A percentile compares a stretch with the other conserved stretches of the same genome.
These are phyloP conservation scores for sweet orange (Citrus sinensis) DNA, from an alignment of 345 rosid genomes.

Conservation along the genomic window DVS_A1.0 CM039162.1:7287001-7287500, in stretches of 20 bases:
- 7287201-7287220: background rate
- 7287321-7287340: constrained; percentile 27
- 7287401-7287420: constrained; percentile 43
- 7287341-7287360: background rate
- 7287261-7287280: constrained; percentile 45
- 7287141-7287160: background rate
- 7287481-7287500: constrained; percentile 30
- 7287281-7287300: constrained; percentile 43
- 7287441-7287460: constrained; percentile 18
- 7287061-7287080: constrained; percentile 21
- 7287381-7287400: constrained; percentile 36
- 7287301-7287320: constrained; percentile 32
- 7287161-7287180: background rate
- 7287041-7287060: constrained; percentile 29
- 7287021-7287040: constrained; percentile 10
- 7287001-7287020: constrained; percentile 31
- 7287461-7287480: constrained; percentile 19
- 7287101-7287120: constrained; percentile 26
- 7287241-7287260: constrained; percentile 48
- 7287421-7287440: constrained; percentile 41
- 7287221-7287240: background rate
- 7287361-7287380: constrained; percentile 32
- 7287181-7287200: background rate
- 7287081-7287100: constrained; percentile 3
- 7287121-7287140: constrained; percentile 35